phyloP scores from a whole-genome alignment of 2,329 filamentous ascomycete species.

The Tolypocladium tundrense region DNA sequence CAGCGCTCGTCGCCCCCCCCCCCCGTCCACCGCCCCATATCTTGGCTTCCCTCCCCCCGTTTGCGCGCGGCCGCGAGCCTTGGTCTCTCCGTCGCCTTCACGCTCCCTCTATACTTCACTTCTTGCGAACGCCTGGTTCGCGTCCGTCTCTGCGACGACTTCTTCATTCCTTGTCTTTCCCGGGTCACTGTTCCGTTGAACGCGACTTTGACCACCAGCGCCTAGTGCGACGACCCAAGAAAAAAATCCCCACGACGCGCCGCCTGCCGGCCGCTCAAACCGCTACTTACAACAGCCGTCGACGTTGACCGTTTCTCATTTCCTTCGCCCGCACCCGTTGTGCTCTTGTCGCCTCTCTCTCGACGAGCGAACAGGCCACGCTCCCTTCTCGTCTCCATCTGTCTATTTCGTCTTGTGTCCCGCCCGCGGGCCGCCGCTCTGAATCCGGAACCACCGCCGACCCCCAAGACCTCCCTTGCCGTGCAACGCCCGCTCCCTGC shows the following conservation, averaged over 20 bases:
- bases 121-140: neutral
- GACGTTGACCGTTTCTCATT: conserved; percentile 19
- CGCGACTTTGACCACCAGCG: neutral
- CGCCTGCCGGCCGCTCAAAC: neutral
- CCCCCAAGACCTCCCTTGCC: neutral
- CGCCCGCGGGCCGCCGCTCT: neutral
- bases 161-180: neutral
- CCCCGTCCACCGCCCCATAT: neutral
- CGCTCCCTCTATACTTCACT: neutral
- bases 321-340: neutral
- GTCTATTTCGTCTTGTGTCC: neutral
- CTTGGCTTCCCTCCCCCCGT: neutral
- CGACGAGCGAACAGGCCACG: neutral
- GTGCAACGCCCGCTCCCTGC: neutral
- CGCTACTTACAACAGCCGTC: conserved; percentile 3
- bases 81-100: neutral
- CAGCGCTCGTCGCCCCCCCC: neutral
- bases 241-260: neutral
- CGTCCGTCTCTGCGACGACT: neutral
- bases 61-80: neutral
- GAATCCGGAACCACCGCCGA: neutral
- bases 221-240: neutral
- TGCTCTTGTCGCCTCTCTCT: neutral
- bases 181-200: neutral
- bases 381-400: neutral